Base-by-base conservation (phyloP, 1,139 yeast genomes). In the Taphrina communis region DNA sequence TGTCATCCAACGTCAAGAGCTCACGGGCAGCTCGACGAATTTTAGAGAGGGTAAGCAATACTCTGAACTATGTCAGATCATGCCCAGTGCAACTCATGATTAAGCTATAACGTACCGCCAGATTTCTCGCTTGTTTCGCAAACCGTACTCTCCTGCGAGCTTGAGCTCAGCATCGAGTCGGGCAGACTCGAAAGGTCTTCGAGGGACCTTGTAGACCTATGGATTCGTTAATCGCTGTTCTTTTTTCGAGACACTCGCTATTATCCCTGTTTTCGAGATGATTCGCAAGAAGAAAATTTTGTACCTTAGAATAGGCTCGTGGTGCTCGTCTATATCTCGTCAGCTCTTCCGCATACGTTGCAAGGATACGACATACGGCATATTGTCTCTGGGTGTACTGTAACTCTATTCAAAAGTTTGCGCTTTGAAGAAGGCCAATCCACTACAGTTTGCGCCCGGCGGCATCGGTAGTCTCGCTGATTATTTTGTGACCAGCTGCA, bases 11-110 rank as follows among this genome's bases (percentile, higher is more conserved):
- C 86, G 99, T 94, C 85, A 94, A 89, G 81, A 94, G 88, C 82
- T 95, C 98, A 89, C 99, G 97, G 82, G 99, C 99, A 83, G 99
- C 99, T 88, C 99, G 92, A 88, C 99, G 94, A 83, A 94, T 94
- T 89, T 94, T 94, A 76, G 99, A 94, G 82, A 94, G 91, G 86
- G 71, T 94, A 97, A 88, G 89, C 91, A 82, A 92, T 93, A 83
- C 93, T 90, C 67, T 63, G 67, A 63, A 63, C 67, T 48, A 63
- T 51, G 67, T 63, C 67, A 63, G 67, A 53, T 55, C 25, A 62
- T 39, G 67, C 67, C 67, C 67, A 63, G 67, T 63, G 67, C 67
- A 63, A 63, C 67, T 63, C 67, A 55, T 52, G 36, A 46, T 50
- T 39, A 61, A 52, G 66, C 55, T 44, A 14, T 31, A 63, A 63